phyloP scores from a whole-genome alignment of 257 asterid genomes.

The Jacaranda copaia region DNA sequence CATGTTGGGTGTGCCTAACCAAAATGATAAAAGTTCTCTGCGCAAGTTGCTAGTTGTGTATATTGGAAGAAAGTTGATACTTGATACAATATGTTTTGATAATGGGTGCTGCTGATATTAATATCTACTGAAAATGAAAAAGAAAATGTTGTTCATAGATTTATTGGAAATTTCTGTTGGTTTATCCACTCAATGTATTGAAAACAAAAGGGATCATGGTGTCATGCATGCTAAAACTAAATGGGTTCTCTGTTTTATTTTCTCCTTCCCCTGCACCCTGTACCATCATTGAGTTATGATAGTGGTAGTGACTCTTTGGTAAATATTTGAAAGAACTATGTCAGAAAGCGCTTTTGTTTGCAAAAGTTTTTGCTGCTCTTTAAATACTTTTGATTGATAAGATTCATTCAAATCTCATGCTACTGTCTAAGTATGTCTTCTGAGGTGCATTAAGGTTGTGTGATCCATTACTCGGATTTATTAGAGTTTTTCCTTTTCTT shows the following conservation, averaged over 20 bases:
- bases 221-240: not conserved
- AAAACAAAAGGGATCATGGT: not conserved
- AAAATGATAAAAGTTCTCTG: too few species aligned
- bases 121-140: not conserved
- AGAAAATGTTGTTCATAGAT: not conserved
- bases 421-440: not conserved
- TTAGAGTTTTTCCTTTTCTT: not conserved
- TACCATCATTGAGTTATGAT: not conserved
- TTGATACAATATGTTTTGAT: not conserved
- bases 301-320: not conserved
- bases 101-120: not conserved
- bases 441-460: not conserved
- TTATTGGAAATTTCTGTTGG: not conserved
- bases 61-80: not conserved
- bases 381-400: not conserved
- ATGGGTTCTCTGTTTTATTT: not conserved
- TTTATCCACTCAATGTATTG: not conserved
- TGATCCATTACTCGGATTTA: constrained; percentile 2
- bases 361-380: not conserved
- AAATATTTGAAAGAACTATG: not conserved
- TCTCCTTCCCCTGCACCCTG: not conserved
- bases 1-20: too few species aligned
- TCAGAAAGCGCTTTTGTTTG: not conserved
- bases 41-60: not conserved
- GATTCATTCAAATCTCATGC: not conserved